Base-by-base conservation (phyloP, 139 green algal genomes). In the Chlorella ohadii region DNA sequence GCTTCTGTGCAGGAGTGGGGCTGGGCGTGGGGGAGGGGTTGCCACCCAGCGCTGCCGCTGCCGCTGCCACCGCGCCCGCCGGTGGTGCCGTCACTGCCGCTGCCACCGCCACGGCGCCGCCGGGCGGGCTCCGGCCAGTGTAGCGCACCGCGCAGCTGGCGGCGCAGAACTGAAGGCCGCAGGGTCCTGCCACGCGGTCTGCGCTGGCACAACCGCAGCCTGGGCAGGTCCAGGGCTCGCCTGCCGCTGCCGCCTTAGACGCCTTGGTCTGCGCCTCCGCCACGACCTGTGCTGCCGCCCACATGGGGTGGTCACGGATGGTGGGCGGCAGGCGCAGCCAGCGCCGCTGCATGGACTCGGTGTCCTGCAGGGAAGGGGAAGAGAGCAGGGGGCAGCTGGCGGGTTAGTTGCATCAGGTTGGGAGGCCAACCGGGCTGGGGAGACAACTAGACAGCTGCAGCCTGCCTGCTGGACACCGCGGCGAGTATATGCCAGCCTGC, bases 271-370 rank as follows among this genome's bases (percentile, higher is more conserved):
- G 76, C 25, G 76, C 76, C 36, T 31, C 55, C 3, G 76, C 76
- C 59, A 82, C 76, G 27, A 72, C 76, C 38, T 82, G 76, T 13
- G 76, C 76, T 2, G 76, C 76, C 25, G 76, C 76, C 76, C 76
- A 82, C 76, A 82, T 82, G 34, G 76, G 76, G 38, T 82, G 76
- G 17, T 82, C 59, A 0, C 57, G 56, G 36, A 82, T 71, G 36
- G 76, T 38, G 17, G 59, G 76, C 6, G 76, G 76, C 59, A 82
- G 76, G 36, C 76, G 76, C 59, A 59, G 76, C 31, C 41, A 82
- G 56, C 76, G 76, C 59, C 76, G 76, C 59, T 82, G 57, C 76
- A 82, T 82, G 36, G 76, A 72, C 2, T 82, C 59, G 9, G 41
- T 3, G 23, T 61, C 41, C 25, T 67, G 59, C 25, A 59, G 59